These are phyloP conservation scores for Fusarium agapanthi DNA, from an alignment of 2,329 filamentous ascomycete species.

Conservation along the genomic window DNA sequence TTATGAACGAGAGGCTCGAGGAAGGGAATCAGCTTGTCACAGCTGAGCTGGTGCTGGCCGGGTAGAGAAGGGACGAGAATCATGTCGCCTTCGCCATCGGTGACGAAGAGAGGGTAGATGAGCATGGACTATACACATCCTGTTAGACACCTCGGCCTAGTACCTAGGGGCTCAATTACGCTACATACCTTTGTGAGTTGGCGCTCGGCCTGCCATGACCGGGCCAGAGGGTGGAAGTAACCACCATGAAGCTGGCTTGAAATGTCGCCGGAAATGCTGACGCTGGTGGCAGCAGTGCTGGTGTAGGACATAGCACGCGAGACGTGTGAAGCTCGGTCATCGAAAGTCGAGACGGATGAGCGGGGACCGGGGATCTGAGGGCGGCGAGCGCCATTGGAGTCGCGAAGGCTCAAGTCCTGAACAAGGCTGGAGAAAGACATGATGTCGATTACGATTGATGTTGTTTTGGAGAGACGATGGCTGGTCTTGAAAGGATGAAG, in stretches of 20 bases:
- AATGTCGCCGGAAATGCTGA: constrained; percentile 78
- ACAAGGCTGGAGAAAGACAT: constrained; percentile 77
- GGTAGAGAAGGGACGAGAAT: constrained; percentile 89
- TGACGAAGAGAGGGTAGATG: constrained; percentile 96
- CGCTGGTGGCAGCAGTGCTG: constrained; percentile 72
- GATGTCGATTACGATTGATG: constrained; percentile 23
- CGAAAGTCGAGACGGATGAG: constrained; percentile 63
- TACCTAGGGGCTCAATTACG: not conserved
- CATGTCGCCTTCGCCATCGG: constrained; percentile 93
- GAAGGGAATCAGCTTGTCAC: constrained; percentile 87
- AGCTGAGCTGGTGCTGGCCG: constrained; percentile 85
- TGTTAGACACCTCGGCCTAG: constrained; percentile 19
- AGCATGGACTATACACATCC: constrained; percentile 80
- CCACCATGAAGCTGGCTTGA: constrained; percentile 85
- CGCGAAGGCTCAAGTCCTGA: constrained; percentile 70
- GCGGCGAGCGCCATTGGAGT: constrained; percentile 59
- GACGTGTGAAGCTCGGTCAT: constrained; percentile 68
- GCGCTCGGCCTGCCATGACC: constrained; percentile 84
- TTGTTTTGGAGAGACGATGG: constrained; percentile 5
- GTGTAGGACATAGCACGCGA: constrained; percentile 72
- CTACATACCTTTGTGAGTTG: constrained; percentile 80
- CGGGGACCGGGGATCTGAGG: constrained; percentile 51
- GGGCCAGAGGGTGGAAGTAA: constrained; percentile 81
- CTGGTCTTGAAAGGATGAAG: not conserved
- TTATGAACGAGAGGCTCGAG: constrained; percentile 88